These are phyloP conservation scores for Sinapis alba DNA, from an alignment of 441 rosid species.

Conservation along the genomic window DNA sequence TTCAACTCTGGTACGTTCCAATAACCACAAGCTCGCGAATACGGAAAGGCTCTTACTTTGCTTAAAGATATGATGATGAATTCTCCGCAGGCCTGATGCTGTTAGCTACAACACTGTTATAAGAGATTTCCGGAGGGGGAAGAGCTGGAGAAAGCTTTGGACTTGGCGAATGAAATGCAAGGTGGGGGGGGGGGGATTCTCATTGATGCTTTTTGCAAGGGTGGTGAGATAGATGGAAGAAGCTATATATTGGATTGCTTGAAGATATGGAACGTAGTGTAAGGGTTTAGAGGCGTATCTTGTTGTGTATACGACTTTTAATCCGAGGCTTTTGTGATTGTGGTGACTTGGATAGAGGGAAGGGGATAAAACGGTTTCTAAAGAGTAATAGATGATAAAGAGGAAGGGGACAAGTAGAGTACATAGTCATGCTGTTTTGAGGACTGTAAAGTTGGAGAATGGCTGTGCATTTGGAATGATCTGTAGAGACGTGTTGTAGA, in stretches of 20 bases:
- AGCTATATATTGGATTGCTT: slow-evolving; percentile 42
- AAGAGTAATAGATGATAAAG: slow-evolving; percentile 38
- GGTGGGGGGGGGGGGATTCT: slow-evolving; percentile 30
- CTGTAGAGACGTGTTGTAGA: slow-evolving; percentile 18
- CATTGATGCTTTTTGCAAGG: slow-evolving; percentile 55
- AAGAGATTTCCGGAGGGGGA: slow-evolving; percentile 48
- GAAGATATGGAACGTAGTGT: slow-evolving; percentile 40
- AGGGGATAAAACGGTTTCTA: slow-evolving; percentile 54
- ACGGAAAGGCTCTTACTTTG: slow-evolving; percentile 41
- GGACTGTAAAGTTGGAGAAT: slow-evolving; percentile 1
- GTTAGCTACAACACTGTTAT: slow-evolving; percentile 46
- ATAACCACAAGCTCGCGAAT: too few species aligned
- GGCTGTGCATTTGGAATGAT: slow-evolving; percentile 11
- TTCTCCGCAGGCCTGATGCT: slow-evolving; percentile 40
- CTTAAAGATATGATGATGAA: slow-evolving; percentile 41
- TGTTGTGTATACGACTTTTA: slow-evolving; percentile 49
- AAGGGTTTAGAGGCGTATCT: slow-evolving; percentile 53
- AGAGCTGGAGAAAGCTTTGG: slow-evolving; percentile 42
- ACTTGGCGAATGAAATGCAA: slow-evolving; percentile 44
- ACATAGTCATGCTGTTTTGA: slow-evolving; percentile 9
- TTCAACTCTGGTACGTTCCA: too few species aligned
- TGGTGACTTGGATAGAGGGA: too few species aligned
- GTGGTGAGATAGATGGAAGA: slow-evolving; percentile 46
- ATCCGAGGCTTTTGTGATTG: slow-evolving; percentile 51
- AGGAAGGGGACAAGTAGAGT: slow-evolving; percentile 22